Conservation (phyloP, 2,329 filamentous ascomycete genomes). For the Ilyonectria destructans region DNA sequence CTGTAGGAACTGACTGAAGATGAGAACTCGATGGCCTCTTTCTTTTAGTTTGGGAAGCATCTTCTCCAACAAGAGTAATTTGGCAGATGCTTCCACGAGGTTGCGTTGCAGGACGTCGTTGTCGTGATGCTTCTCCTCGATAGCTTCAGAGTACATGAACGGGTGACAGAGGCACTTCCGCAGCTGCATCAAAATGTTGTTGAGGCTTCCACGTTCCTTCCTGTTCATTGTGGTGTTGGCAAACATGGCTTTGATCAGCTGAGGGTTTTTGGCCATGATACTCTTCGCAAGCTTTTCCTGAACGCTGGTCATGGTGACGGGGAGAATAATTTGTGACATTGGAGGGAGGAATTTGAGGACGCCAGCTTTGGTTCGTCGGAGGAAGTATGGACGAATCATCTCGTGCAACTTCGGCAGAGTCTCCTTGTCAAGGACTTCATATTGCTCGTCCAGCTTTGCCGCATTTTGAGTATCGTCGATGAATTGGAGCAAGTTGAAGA, state of each 20-base stretch:
- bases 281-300: conserved; percentile 97
- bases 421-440: conserved; percentile 84
- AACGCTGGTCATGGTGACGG: conserved; percentile 93
- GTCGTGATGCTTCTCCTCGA: conserved; percentile 85
- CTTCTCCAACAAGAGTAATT: conserved; percentile 86
- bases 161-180: conserved; percentile 96
- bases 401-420: conserved; percentile 87
- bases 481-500: conserved; percentile 98
- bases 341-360: conserved; percentile 93
- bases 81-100: conserved; percentile 91
- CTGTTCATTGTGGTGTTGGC: conserved; percentile 77
- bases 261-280: conserved; percentile 91
- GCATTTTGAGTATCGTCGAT: conserved; percentile 83
- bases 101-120: conserved; percentile 80
- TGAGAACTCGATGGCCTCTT: conserved; percentile 89
- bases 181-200: conserved; percentile 96
- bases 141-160: conserved; percentile 91
- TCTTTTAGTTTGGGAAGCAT: conserved; percentile 91
- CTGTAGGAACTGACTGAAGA: conserved; percentile 95
- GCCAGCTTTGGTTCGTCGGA: conserved; percentile 87
- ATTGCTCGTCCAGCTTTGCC: conserved; percentile 81
- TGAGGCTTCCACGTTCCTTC: conserved; percentile 84
- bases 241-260: conserved; percentile 91
- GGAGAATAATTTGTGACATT: conserved; percentile 95
- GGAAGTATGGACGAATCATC: conserved; percentile 82